Evolutionary conservation across 768 basidiomycete genomes (phyloP).

Genomic region (Lentinula edodes): DNA sequence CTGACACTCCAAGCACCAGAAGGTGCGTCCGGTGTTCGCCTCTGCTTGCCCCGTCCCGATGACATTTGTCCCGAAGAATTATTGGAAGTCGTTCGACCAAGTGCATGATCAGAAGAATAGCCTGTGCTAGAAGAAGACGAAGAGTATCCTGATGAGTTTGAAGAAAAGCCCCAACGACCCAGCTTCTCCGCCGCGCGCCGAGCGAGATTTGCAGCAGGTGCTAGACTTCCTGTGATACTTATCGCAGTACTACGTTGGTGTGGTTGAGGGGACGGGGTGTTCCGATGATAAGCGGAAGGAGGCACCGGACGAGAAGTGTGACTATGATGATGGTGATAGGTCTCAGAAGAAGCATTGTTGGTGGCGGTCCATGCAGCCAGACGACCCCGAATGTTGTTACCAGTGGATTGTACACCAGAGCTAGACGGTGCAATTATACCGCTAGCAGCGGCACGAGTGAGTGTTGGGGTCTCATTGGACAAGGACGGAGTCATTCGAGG

Average conservation of each 20-base stretch:
- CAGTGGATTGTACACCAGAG: conserved; percentile 25
- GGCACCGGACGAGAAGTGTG: conserved; percentile 7
- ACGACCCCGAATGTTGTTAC: conserved; percentile 39
- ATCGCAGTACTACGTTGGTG: conserved; percentile 53
- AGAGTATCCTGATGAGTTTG: conserved; percentile 40
- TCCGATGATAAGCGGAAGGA: conserved; percentile 15
- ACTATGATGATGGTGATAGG: conserved; percentile 7
- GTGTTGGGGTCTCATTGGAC: conserved; percentile 33
- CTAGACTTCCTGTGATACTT: conserved; percentile 64
- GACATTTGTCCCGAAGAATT: conserved; percentile 23
- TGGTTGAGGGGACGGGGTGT: conserved; percentile 7
- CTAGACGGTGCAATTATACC: conserved; percentile 36
- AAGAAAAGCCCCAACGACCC: conserved; percentile 50
- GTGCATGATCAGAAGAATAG: conserved; percentile 30
- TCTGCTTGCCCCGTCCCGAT: conserved; percentile 28
- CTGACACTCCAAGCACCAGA: conserved; percentile 53
- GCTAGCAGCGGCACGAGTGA: conserved; percentile 34
- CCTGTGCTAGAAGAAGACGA: conserved; percentile 41
- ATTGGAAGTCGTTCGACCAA: conserved; percentile 35
- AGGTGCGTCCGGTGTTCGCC: conserved; percentile 56
- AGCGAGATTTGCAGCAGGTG: conserved; percentile 69
- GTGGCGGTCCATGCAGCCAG: conserved; percentile 44
- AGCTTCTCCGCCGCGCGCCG: conserved; percentile 76
- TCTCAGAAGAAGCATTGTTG: conserved; percentile 12
- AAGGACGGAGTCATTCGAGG: conserved; percentile 15